phyloP scores from a whole-genome alignment of 805 yeast species.

The Hanseniaspora singularis region DNA sequence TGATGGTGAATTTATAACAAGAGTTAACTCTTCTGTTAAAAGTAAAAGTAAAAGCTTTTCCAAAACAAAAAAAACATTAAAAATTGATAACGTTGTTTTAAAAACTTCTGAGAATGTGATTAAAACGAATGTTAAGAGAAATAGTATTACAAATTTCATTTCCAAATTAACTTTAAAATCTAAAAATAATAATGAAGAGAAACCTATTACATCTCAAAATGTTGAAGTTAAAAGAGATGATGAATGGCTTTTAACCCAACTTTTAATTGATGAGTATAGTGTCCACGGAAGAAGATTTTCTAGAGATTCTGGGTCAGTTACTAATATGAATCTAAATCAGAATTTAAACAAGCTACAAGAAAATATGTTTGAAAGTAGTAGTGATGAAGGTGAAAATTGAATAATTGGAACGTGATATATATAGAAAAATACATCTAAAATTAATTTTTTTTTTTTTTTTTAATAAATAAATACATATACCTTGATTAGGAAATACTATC shows the following conservation, averaged over 20 bases:
- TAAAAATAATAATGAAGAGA: neutral
- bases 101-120: neutral
- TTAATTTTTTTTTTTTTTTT: too few species aligned
- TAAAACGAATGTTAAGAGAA: too few species aligned
- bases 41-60: neutral
- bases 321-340: too few species aligned
- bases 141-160: too few species aligned
- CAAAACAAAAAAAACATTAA: neutral
- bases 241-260: conserved; percentile 6
- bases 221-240: neutral
- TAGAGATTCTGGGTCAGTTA: too few species aligned
- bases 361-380: conserved; percentile 16
- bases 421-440: too few species aligned
- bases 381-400: conserved; percentile 13
- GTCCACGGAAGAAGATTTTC: conserved; percentile 9
- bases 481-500: too few species aligned
- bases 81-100: neutral
- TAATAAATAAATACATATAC: too few species aligned
- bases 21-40: too few species aligned
- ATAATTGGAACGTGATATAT: too few species aligned
- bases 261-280: conserved; percentile 12
- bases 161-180: too few species aligned
- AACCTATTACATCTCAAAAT: too few species aligned
- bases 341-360: conserved; percentile 1
- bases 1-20: conserved; percentile 10